Base-by-base conservation (phyloP, 495 filamentous ascomycete genomes). In the Aspergillus bridgeri region DNA sequence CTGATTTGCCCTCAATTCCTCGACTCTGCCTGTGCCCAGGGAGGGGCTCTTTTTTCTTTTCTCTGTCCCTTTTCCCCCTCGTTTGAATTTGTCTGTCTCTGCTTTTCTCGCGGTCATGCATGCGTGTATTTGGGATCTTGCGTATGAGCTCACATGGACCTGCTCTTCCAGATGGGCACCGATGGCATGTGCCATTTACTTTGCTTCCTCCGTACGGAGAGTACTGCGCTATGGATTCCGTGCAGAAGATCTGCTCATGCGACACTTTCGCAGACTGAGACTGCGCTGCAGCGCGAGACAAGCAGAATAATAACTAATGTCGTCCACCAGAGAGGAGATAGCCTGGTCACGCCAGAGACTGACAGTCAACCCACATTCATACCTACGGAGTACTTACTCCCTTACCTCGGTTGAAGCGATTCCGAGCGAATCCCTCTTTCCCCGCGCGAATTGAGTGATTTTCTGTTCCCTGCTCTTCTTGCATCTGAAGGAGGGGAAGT, bases 1-100 rank as follows among this genome's bases (percentile, higher is more conserved):
- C 61, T 60, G 49, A 50, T 62, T 67, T 61, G 54, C 59, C 56
- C 53, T 53, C 48, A 48, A 48, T 38, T 38, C 33, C 17, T 38
- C 33, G 17, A 3, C 33, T 9, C 4, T 15, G 7, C 33, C 8
- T 13, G 33, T 3, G 8, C 17, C 3, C 33, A 29, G 3, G 27
- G 15, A 33, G 46, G 33, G 20, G 47, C n/a, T n/a, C n/a, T 51
- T 47, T 33, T 52, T 51, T 29, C 19, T 24, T 22, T 18, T 29
- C 21, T 47, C 8, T 23, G n/a, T 42, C 27, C 27, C 7, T 27
- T 24, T 24, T 51, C 24, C n/a, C 8, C 33, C 21, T 22, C 42
- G 25, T n/a, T 22, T 19, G n/a, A n/a, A 22, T 54, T 54, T 42
- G 3, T 47, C 21, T 33, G 2, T 6, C 27, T 51, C 0, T 42